Evolutionary conservation across 805 yeast species (phyloP).

Genomic region (Blastobotrys peoriensis): DNA sequence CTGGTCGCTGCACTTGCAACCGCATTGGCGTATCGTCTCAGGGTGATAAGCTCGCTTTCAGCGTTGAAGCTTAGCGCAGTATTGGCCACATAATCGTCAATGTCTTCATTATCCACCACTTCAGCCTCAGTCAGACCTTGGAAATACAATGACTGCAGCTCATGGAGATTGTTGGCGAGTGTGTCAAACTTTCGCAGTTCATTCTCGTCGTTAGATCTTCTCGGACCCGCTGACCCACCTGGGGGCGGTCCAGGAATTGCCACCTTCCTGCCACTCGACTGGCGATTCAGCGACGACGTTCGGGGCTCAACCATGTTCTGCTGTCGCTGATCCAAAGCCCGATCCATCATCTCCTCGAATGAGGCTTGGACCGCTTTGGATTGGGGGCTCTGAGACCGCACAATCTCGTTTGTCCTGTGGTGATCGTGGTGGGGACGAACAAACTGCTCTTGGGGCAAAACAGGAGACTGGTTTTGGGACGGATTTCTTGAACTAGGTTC

Average conservation of each 20-base stretch:
- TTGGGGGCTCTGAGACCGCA: background rate
- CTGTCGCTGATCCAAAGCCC: background rate
- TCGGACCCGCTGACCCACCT: too few species aligned
- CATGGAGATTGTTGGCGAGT: background rate
- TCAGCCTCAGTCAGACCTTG: background rate
- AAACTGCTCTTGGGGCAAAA: background rate
- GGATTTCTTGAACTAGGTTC: background rate
- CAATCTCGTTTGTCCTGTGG: background rate
- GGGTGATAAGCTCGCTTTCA: conserved; percentile 7
- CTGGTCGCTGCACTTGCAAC: conserved; percentile 5
- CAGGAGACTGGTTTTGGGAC: background rate
- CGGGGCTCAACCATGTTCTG: background rate
- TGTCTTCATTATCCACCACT: background rate
- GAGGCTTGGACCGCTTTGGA: background rate
- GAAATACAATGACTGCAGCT: background rate
- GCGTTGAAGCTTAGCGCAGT: conserved; percentile 4
- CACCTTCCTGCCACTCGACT: background rate
- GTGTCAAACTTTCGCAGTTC: background rate
- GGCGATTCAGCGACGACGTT: background rate
- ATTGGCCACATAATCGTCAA: conserved; percentile 1
- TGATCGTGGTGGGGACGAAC: background rate
- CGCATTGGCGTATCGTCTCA: background rate
- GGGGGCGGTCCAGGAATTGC: background rate
- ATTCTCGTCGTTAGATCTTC: too few species aligned
- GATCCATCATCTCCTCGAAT: background rate